Evolutionary conservation across 805 yeast species (phyloP).

Genomic region (Pichia insulana): DNA sequence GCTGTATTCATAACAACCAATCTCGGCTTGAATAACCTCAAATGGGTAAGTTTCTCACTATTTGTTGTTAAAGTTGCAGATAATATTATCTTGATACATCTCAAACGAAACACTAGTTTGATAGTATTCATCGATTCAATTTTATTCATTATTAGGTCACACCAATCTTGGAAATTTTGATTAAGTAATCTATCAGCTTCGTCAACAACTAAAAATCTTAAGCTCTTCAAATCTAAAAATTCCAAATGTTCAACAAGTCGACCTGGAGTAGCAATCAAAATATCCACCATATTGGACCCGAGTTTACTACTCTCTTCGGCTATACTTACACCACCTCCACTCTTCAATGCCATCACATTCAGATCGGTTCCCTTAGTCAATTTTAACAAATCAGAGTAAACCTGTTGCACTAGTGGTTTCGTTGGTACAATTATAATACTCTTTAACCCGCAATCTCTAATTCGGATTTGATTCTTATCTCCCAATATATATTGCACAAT

Average conservation of each 20-base stretch:
- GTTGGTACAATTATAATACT: constrained; percentile 86
- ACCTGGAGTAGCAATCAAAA: constrained; percentile 69
- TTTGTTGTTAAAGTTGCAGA: constrained; percentile 93
- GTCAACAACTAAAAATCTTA: constrained; percentile 63
- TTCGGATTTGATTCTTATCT: background rate
- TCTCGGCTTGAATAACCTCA: constrained; percentile 65
- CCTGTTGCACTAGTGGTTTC: constrained; percentile 78
- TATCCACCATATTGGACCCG: constrained; percentile 43
- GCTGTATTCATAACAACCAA: constrained; percentile 60
- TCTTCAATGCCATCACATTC: constrained; percentile 52
- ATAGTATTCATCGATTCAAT: constrained; percentile 28
- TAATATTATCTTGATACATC: constrained; percentile 60
- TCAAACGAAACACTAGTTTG: constrained; percentile 26
- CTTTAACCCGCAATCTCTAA: constrained; percentile 45
- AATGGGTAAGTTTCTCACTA: constrained; percentile 71
- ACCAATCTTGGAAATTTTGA: constrained; percentile 93
- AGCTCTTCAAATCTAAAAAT: constrained; percentile 34
- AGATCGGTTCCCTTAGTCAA: constrained; percentile 62
- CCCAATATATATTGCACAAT: constrained; percentile 57
- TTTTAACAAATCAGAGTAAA: constrained; percentile 49
- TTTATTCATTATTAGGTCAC: constrained; percentile 41
- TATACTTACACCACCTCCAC: constrained; percentile 35
- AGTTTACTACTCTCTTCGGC: constrained; percentile 55
- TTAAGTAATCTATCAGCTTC: constrained; percentile 79
- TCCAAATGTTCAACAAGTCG: constrained; percentile 68